Evolutionary conservation across 73 alveolate species (phyloP).

Genomic region (Uronychia setigera): DNA sequence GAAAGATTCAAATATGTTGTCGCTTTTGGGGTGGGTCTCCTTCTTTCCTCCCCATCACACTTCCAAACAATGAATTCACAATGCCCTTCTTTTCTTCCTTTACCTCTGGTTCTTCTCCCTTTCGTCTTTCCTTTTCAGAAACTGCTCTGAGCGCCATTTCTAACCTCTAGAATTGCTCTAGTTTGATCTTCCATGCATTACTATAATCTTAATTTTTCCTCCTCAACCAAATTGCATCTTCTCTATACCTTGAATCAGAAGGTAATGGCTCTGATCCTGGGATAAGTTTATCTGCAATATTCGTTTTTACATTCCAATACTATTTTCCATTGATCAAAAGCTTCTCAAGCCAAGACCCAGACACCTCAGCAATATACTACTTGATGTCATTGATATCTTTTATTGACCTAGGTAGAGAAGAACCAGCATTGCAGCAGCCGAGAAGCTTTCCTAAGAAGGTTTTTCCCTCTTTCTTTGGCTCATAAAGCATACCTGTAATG

Average conservation of each 20-base stretch:
- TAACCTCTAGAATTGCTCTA: conserved; percentile 25
- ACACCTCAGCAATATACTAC: neutral
- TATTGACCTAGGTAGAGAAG: neutral
- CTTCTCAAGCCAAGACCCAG: conserved; percentile 3
- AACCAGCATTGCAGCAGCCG: neutral
- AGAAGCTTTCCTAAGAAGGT: neutral
- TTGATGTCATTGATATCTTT: neutral
- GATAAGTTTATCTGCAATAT: neutral
- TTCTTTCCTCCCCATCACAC: conserved; percentile 35
- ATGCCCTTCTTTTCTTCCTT: too few relatives aligned
- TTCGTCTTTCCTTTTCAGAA: too few relatives aligned
- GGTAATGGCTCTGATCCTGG: conserved; percentile 70
- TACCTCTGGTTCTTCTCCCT: too few relatives aligned
- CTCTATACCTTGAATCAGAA: conserved; percentile 81
- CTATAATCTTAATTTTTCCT: conserved; percentile 61
- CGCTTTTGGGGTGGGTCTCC: conserved; percentile 63
- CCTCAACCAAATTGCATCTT: conserved; percentile 78
- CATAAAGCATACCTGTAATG: neutral
- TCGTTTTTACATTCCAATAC: neutral
- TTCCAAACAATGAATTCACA: too few relatives aligned
- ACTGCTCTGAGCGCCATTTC: too few relatives aligned
- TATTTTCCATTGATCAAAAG: neutral
- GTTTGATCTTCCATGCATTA: conserved; percentile 44
- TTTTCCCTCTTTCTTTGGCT: neutral
- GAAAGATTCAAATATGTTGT: conserved; percentile 68